Conservation (phyloP, 2,329 filamentous ascomycete species). For the Calonectria henricotiae region DNA sequence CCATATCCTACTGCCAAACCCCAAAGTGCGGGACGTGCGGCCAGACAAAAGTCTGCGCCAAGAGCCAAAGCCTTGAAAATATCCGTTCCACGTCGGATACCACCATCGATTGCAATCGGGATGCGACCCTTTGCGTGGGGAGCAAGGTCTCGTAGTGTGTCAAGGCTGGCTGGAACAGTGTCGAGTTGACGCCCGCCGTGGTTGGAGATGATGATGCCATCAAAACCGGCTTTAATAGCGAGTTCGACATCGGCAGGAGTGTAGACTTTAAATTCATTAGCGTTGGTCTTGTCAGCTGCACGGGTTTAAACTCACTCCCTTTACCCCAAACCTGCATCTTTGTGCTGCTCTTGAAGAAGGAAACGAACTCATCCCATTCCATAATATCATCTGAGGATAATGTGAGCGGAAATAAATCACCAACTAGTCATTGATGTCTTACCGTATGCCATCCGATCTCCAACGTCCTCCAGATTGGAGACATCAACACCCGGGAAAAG, state of each 20-base stretch:
- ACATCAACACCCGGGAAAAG: constrained; percentile 36
- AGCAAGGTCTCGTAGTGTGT: constrained; percentile 54
- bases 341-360: constrained; percentile 36
- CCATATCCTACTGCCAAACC: constrained; percentile 36
- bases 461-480: constrained; percentile 31
- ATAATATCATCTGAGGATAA: constrained; percentile 21
- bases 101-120: constrained; percentile 56
- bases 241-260: constrained; percentile 55
- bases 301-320: constrained; percentile 36
- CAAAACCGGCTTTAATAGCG: constrained; percentile 52
- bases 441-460: constrained; percentile 37
- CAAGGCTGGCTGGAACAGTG: constrained; percentile 53
- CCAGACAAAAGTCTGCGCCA: constrained; percentile 50
- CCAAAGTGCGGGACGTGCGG: constrained; percentile 39
- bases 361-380: constrained; percentile 33
- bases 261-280: constrained; percentile 42
- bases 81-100: constrained; percentile 58
- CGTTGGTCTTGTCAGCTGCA: too few relatives aligned
- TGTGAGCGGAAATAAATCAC: neutral
- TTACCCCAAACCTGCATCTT: constrained; percentile 40
- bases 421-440: neutral
- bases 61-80: constrained; percentile 57
- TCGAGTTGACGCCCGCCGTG: constrained; percentile 58
- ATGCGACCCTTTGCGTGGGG: constrained; percentile 47
- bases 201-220: constrained; percentile 56